A percentile compares a stretch with the other conserved stretches of the same genome.
Conservation (phyloP, 1,284 basidiomycete genomes). For the Trametes polyzona region DNA sequence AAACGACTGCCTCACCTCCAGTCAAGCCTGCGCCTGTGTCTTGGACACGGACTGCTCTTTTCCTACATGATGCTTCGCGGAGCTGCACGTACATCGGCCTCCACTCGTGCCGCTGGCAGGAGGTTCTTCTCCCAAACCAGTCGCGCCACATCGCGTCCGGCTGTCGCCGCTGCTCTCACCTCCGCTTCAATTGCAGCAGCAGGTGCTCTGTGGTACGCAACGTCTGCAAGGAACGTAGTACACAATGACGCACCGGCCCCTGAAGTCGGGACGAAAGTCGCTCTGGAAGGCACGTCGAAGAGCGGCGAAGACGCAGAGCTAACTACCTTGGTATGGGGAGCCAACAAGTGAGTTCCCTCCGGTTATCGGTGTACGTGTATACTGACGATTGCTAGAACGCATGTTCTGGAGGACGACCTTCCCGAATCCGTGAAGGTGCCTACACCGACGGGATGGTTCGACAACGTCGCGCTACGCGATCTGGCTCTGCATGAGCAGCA, state of each 20-base stretch:
- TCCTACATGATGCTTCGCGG: constrained; percentile 16
- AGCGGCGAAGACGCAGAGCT: constrained; percentile 35
- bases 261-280: background rate
- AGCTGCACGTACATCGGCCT: constrained; percentile 5
- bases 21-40: background rate
- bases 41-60: background rate
- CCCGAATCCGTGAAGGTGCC: constrained; percentile 52
- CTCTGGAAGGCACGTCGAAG: background rate
- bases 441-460: constrained; percentile 55
- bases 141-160: background rate
- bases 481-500: constrained; percentile 75
- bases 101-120: constrained; percentile 8
- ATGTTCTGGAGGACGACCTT: constrained; percentile 39
- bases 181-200: constrained; percentile 25
- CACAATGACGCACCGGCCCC: constrained; percentile 35
- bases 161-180: constrained; percentile 10
- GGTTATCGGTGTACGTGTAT: background rate
- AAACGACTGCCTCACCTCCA: background rate
- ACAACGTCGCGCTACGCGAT: constrained; percentile 74
- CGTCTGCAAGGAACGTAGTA: constrained; percentile 14
- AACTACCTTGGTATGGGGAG: constrained; percentile 56
- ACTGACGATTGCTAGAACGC: constrained; percentile 41
- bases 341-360: constrained; percentile 50
- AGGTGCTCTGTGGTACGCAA: constrained; percentile 28
- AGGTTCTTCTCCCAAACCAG: constrained; percentile 17